phyloP scores from a whole-genome alignment of 2,329 filamentous ascomycete species.

The Fusarium pseudonygamai region DNA sequence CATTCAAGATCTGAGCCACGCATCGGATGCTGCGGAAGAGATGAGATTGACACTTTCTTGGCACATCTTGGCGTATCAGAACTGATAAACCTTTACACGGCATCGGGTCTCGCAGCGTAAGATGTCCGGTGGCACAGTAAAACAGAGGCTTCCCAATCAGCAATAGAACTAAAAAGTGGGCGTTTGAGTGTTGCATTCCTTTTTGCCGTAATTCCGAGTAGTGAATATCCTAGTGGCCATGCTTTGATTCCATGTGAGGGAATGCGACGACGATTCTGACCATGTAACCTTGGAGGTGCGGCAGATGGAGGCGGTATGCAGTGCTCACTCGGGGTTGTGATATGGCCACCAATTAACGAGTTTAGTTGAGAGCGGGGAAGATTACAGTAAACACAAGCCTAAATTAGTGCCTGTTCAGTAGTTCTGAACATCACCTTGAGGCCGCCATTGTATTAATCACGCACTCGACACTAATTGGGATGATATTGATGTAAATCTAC shows the following conservation, averaged over 20 bases:
- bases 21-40: constrained; percentile 13
- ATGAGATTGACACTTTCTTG: neutral
- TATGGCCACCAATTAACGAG: neutral
- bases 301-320: neutral
- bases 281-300: neutral
- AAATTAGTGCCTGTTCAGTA: neutral
- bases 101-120: neutral
- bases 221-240: neutral
- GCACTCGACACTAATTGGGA: neutral
- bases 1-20: neutral
- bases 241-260: neutral
- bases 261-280: neutral
- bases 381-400: neutral
- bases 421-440: neutral
- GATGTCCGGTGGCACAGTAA: neutral
- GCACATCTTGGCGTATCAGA: neutral
- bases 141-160: neutral
- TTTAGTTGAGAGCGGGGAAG: neutral
- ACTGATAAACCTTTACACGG: neutral
- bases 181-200: neutral
- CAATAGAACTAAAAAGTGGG: neutral
- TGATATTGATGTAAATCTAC: neutral
- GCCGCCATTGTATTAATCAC: neutral
- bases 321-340: neutral
- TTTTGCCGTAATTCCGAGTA: neutral